phyloP scores from a whole-genome alignment of 1,284 basidiomycete species.

The Neolentinus lepideus region DNA sequence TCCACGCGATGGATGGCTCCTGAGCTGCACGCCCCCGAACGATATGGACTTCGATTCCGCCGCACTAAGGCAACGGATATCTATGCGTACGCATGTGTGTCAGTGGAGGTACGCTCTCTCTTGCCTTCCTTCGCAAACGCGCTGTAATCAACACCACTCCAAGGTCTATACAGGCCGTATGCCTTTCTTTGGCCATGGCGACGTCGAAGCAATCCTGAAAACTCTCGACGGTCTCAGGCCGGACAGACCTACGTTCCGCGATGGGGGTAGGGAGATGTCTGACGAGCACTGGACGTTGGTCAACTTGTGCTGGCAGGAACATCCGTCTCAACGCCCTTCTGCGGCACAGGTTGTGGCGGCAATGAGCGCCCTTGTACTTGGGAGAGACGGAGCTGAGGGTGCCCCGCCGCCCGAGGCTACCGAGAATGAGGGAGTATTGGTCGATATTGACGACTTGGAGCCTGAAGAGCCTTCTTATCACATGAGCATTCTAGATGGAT shows the following conservation, averaged over 20 bases:
- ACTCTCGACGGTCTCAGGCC: background rate
- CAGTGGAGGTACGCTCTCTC: background rate
- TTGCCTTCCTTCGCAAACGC: background rate
- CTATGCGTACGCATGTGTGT: conserved; percentile 2
- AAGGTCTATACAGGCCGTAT: background rate
- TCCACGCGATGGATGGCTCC: background rate
- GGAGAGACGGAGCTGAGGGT: no score
- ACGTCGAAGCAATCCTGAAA: background rate
- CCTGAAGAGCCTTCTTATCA: no score
- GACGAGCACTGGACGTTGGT: background rate
- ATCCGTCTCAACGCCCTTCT: background rate
- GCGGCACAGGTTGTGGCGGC: background rate
- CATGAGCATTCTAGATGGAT: no score
- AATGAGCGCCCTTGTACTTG: no score
- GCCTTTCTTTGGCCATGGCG: background rate
- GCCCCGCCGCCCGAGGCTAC: no score
- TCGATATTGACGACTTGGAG: no score
- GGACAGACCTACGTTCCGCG: background rate
- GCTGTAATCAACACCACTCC: background rate
- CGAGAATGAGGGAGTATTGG: no score
- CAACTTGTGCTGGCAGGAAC: background rate
- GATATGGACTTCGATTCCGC: background rate
- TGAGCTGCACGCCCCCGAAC: background rate
- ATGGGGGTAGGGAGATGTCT: background rate
- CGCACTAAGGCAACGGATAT: background rate